Evolutionary conservation across 177 flowering plant genomes (phyloP), one percentile per base, ranked within the genome.

Genomic region (Tripterygium wilfordii): DNA sequence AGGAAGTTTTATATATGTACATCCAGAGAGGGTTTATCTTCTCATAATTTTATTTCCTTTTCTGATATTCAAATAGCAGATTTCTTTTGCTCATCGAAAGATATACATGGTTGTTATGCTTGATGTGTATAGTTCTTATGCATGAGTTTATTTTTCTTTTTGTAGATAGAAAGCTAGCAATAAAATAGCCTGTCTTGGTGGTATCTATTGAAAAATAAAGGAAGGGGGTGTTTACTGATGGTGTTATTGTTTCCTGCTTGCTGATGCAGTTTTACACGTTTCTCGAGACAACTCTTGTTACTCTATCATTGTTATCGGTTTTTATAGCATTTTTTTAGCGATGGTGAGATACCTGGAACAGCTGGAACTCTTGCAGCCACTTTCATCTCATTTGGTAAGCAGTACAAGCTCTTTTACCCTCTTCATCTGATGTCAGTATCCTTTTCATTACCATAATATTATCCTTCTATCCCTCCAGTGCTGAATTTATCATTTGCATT

Each of bases 261-360:
- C 38, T 35, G 14, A 42, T 87, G 78, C 94, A 89, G 97, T 76
- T 89, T 58, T 89, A 86, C 59, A 82, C 97, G 42, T 84, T 86
- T 63, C 76, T 84, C 30, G 97, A 82, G 70, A 89, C 95, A 30
- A 74, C 73, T 44, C 71, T 89, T 30, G 97, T 82, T 24, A 63
- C 95, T 13, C 38, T 83, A 33, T 76, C 90, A 38, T 53, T 89
- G 32, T 44, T 86, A 56, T 83, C 82, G 7, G 71, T 77, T 44
- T 84, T 89, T 58, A 56, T 87, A 23, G 75, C 83, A 58, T 86
- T 89, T 68, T n/a, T 89, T 89, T 48, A 65, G 69, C 57, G 96
- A 86, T 54, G 82, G 69, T 17, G 92, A 71, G 44, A 53, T 63
- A 36, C 25, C 56, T 16, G 66, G 53, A 50, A 56, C 69, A 30